A percentile compares a stretch with the other conserved stretches of the same genome.
Evolutionary conservation across 192 early-diverging fungal species (phyloP).

Genomic region (Borealophlyctis nickersoniae): DNA sequence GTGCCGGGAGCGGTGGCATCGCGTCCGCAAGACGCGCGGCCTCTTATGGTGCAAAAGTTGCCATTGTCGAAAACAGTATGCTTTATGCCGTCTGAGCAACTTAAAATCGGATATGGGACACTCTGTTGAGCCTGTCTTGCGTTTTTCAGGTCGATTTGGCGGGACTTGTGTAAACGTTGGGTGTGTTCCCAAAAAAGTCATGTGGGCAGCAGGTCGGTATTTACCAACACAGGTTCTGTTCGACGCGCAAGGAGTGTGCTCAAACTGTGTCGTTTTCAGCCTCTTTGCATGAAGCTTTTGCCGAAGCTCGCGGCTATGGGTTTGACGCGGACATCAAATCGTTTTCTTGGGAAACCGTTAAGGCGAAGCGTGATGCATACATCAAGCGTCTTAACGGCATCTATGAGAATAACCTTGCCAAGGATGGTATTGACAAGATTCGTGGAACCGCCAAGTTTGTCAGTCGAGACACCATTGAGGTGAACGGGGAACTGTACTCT

Average conservation of each 20-base stretch:
- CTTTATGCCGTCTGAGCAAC: no score
- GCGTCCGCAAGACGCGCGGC: conserved; percentile 92
- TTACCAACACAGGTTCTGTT: neutral
- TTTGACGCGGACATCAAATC: conserved; percentile 59
- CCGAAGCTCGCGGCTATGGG: conserved; percentile 88
- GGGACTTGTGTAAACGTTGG: conserved; percentile 94
- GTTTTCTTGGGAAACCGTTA: conserved; percentile 81
- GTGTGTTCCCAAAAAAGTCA: conserved; percentile 72
- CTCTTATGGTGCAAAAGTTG: conserved; percentile 86
- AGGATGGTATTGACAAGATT: conserved; percentile 83
- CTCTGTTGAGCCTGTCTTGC: neutral
- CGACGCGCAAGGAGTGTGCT: conserved; percentile 1
- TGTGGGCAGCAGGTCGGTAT: conserved; percentile 88
- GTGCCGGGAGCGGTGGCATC: conserved; percentile 86
- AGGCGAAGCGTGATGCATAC: conserved; percentile 93
- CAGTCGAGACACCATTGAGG: conserved; percentile 66
- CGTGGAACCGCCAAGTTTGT: conserved; percentile 84
- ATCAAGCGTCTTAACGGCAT: conserved; percentile 95
- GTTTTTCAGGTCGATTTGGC: conserved; percentile 41
- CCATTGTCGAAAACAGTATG: conserved; percentile 70
- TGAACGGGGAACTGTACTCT: conserved; percentile 41
- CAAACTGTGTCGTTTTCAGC: conserved; percentile 44
- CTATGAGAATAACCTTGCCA: conserved; percentile 85
- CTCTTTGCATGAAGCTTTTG: conserved; percentile 79
- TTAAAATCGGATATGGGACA: no score